These are phyloP conservation scores for Trichophyton simii DNA, from an alignment of 2,329 filamentous ascomycete genomes.

Conservation along the genomic window DNA sequence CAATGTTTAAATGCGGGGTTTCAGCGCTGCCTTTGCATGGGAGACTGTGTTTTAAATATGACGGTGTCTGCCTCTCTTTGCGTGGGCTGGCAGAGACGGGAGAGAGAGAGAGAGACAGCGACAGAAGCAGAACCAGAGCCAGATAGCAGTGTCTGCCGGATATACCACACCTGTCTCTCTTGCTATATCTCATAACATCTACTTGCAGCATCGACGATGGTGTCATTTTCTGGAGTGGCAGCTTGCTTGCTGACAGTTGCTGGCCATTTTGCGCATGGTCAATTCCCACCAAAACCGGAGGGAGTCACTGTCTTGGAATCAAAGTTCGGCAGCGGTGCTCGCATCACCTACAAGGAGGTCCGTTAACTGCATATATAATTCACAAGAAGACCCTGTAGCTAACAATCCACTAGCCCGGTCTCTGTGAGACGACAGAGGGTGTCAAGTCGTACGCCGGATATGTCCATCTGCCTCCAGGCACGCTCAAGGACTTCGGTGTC, in stretches of 20 bases:
- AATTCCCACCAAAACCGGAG: slow-evolving; percentile 31
- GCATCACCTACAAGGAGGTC: slow-evolving; percentile 37
- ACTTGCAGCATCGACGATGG: not conserved
- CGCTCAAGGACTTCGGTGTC: slow-evolving; percentile 16
- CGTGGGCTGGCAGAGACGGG: not conserved
- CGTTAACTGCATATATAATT: not conserved
- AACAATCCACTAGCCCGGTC: slow-evolving; percentile 13
- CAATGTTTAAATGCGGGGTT: not conserved
- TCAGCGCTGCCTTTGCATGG: not conserved
- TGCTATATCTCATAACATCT: not conserved
- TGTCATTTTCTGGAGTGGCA: not conserved
- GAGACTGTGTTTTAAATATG: not conserved
- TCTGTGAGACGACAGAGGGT: slow-evolving; percentile 46
- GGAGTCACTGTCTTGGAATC: slow-evolving; percentile 31
- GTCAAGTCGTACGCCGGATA: slow-evolving; percentile 49
- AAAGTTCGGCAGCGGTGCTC: slow-evolving; percentile 26
- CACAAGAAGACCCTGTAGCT: no score
- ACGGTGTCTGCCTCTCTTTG: not conserved
- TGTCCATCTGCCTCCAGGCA: slow-evolving; percentile 42
- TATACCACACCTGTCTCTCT: not conserved
- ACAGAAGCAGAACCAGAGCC: not conserved
- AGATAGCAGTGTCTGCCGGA: not conserved
- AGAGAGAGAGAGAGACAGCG: not conserved
- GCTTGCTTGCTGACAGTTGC: slow-evolving; percentile 5
- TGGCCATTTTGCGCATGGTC: not conserved